Evolutionary conservation across 176 grass and related monocot genomes (phyloP), one percentile per base, ranked within the genome.

Genomic region (Calamus simplicifolius): DNA sequence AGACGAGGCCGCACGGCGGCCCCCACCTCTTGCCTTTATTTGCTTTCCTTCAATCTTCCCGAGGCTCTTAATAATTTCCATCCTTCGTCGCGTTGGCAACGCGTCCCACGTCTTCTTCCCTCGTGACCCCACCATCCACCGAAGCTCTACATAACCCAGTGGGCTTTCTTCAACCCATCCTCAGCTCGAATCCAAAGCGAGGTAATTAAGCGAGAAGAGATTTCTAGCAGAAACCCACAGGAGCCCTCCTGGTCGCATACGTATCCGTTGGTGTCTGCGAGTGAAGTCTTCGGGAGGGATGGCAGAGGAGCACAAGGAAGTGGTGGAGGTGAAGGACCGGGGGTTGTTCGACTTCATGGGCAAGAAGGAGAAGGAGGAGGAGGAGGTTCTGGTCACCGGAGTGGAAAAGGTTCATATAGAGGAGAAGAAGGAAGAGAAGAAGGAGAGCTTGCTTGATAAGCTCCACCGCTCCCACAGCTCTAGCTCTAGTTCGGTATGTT

Each of bases 401-500:
- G 62, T 75, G 4, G 81, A 79, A 69, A 81, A 81, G 69, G 50
- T 49, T 26, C 72, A 61, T 3, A 61, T 76, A 68, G 75, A 74
- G 55, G 73, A 75, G 3, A 51, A 6, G 57, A 70, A 66, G 71
- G 52, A 55, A 15, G 72, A 92, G 62, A 98, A 92, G 79, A 91
- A 92, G 75, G 93, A 85, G 73, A 70, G 73, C 5, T 67, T 92
- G 12, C 16, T 83, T 19, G 52, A 69, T 54, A 93, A 99, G 73
- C 85, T 93, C 26, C 85, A 89, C 51, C 85, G 88, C 14, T 66
- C 93, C 26, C 55, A 72, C 61, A 61, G 81, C 73, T 89, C 88
- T 16, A 98, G 88, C 74, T 98, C 94, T 5, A 99, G 88, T 79
- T 92, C 93, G 25, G 94, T 98, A 77, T 68, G 81, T 68, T 14